These are phyloP conservation scores for Mytilinidion resinicola DNA, from an alignment of 495 filamentous ascomycete species.

Conservation along the genomic window DNA sequence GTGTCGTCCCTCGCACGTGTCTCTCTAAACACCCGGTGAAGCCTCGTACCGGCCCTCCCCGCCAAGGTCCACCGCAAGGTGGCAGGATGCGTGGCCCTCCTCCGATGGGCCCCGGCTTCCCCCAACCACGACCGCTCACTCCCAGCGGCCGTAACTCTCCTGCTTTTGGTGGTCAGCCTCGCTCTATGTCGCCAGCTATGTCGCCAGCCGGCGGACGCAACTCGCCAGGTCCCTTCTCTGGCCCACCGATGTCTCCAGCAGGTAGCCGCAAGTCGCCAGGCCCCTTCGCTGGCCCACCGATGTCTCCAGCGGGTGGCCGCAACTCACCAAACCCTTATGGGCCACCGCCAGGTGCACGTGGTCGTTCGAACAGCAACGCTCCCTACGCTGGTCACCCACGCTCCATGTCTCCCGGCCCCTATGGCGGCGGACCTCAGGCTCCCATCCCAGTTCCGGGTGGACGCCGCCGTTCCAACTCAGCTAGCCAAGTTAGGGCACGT, in stretches of 20 bases:
- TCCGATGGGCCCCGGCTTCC: slow-evolving; percentile 21
- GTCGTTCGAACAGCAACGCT: slow-evolving; percentile 30
- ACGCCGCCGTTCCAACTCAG: slow-evolving; percentile 47
- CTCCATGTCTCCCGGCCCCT: slow-evolving; percentile 50
- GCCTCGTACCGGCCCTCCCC: slow-evolving; percentile 55
- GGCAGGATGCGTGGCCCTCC: slow-evolving; percentile 41
- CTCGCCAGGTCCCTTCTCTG: slow-evolving; percentile 35
- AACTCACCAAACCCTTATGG: background rate
- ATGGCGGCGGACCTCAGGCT: slow-evolving; percentile 44
- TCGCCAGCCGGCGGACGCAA: slow-evolving; percentile 36
- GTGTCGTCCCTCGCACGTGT: slow-evolving; percentile 89
- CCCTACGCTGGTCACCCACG: slow-evolving; percentile 26
- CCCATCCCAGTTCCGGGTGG: slow-evolving; percentile 41
- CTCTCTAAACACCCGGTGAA: slow-evolving; percentile 89
- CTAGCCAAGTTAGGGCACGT: slow-evolving; percentile 41
- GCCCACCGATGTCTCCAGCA: slow-evolving; percentile 38
- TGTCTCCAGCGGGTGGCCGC: slow-evolving; percentile 33
- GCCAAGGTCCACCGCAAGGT: slow-evolving; percentile 37
- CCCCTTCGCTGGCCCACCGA: slow-evolving; percentile 26
- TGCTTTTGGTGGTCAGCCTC: slow-evolving; percentile 10
- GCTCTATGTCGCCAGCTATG: slow-evolving; percentile 42
- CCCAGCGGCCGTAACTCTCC: slow-evolving; percentile 29
- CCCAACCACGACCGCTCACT: slow-evolving; percentile 28
- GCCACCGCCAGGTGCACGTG: slow-evolving; percentile 18
- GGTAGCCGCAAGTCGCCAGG: slow-evolving; percentile 29